Evolutionary conservation across 257 asterid species (phyloP).

Genomic region (Primulina eburnea): DNA sequence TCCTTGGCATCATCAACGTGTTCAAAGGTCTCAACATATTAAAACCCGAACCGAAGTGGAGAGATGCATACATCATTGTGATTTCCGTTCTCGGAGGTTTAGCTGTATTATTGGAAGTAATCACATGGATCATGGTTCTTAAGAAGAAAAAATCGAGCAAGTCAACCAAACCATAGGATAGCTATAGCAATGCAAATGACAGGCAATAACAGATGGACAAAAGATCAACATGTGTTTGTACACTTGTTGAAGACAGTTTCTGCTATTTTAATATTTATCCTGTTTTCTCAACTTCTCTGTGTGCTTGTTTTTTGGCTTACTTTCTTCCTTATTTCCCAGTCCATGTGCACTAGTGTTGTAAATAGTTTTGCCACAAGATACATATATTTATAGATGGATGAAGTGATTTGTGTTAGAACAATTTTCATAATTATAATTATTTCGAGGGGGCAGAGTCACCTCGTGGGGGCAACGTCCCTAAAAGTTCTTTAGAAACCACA

Average conservation of each 20-base stretch:
- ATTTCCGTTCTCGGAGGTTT: conserved; percentile 53
- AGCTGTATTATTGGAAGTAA: conserved; percentile 49
- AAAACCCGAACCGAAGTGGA: conserved; percentile 65
- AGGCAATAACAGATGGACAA: conserved; percentile 38
- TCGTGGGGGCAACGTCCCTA: too few species aligned
- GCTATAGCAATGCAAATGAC: conserved; percentile 28
- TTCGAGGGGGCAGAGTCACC: too few species aligned
- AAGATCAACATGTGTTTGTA: conserved; percentile 20
- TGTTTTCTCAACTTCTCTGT: not conserved
- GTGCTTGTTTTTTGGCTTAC: not conserved
- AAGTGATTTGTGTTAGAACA: too few species aligned
- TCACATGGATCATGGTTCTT: conserved; percentile 67
- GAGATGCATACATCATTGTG: conserved; percentile 42
- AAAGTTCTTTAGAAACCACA: too few species aligned
- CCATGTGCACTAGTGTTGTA: not conserved
- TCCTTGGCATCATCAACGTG: conserved; percentile 67
- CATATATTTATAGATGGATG: not conserved
- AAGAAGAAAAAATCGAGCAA: conserved; percentile 47
- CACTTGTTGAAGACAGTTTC: not conserved
- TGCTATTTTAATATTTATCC: not conserved
- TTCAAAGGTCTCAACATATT: conserved; percentile 73
- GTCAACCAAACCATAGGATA: conserved; percentile 58
- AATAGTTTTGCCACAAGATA: not conserved
- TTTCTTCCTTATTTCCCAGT: not conserved
- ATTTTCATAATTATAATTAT: too few species aligned